Evolutionary conservation across 2,329 filamentous ascomycete genomes (phyloP), one percentile per base, ranked within the genome.

Genomic region (Graphilbum ipis-grandicollis): DNA sequence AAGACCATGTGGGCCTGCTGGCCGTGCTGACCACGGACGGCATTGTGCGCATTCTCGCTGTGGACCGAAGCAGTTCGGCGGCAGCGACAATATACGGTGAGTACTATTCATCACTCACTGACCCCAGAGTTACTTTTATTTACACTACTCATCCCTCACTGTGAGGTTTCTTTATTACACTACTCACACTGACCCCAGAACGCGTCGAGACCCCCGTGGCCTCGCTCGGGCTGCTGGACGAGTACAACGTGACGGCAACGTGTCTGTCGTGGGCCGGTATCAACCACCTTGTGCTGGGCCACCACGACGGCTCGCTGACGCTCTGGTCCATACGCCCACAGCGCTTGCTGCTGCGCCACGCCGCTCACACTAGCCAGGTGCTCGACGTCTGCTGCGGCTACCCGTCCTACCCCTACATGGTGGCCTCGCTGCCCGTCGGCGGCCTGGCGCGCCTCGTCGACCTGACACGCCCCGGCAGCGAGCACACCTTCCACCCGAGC

Each of bases 321-420:
- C 53, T 73, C 10, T 75, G 69, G 69, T 73, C 68, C 10, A 46
- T 74, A 31, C 55, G 56, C 29, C 69, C 69, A 1, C 52, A 49
- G 32, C 51, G 56, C 19, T 52, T 71, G 35, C 54, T 74, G 21
- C 62, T 62, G 31, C 62, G 69, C 3, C 60, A 68, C 34, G 57
- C 63, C 5, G 55, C 66, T n/a, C 69, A 74, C 46, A 60, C 63
- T 41, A 68, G 60, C 34, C 53, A 60, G 37, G 56, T 74, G 4
- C 57, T 72, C 41, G 66, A 73, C 44, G 58, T 75, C 23, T 59
- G 59, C 39, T 66, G 67, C 0, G 67, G 60, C 17, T 72, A 69
- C 43, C 70, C 70, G 4, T 67, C 68, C 1, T 55, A 66, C 39
- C 69, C 70, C 0, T 68, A 66, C 43, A 48, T 71, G 9, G 54